Conservation (phyloP, 345 rosid species). For the Syzygium oleosum region DNA sequence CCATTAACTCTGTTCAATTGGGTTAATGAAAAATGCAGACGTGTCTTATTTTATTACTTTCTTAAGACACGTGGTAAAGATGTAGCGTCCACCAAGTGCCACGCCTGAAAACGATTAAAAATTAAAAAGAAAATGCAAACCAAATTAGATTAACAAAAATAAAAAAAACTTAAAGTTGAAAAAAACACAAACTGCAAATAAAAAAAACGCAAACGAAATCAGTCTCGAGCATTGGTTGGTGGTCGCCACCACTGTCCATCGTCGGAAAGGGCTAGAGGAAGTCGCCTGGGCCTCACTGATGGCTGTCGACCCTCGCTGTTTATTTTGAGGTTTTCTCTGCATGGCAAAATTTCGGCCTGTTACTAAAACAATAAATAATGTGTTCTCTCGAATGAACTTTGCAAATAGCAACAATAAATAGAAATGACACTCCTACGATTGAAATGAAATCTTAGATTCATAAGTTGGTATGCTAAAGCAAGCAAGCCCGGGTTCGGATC, state of each 20-base stretch:
- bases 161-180: too few relatives aligned
- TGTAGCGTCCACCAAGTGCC: background rate
- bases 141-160: background rate
- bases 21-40: background rate
- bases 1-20: fast-evolving
- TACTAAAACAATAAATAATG: too few relatives aligned
- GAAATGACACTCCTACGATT: too few relatives aligned
- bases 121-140: background rate
- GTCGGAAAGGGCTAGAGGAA: fast-evolving
- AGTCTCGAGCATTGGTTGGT: background rate
- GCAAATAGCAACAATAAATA: too few relatives aligned
- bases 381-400: too few relatives aligned
- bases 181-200: background rate
- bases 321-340: too few relatives aligned
- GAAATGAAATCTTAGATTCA: too few relatives aligned
- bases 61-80: background rate
- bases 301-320: too few relatives aligned
- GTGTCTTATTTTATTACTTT: background rate
- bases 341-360: too few relatives aligned
- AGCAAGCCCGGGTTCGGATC: background rate
- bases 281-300: too few relatives aligned
- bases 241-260: background rate
- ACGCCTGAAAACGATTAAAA: background rate
- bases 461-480: too few relatives aligned
- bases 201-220: background rate